Base-by-base conservation (phyloP, 2,329 filamentous ascomycete genomes). In the Xylogone sp. region DNA sequence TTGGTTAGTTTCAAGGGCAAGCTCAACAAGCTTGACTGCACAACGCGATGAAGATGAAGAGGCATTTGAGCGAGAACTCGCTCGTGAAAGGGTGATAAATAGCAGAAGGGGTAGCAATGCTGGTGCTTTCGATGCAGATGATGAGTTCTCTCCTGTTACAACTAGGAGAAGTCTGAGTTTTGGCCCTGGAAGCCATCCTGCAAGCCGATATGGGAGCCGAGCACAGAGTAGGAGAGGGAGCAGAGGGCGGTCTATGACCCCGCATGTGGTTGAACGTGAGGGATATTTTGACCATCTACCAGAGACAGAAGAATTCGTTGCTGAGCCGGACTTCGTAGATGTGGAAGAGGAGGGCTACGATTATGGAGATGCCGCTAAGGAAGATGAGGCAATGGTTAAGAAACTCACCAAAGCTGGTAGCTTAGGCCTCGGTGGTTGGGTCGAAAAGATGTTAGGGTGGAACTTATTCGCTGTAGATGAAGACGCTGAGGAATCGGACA, bases 1-100 rank as follows among this genome's bases (percentile, higher is more conserved):
- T 13, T 88, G 85, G 85, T 76, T 88, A 19, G 72, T 81, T n/a
- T 81, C 82, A 21, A 75, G 82, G 45, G 81, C 79, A 50, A 85
- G 82, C 63, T 85, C 83, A 1, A 87, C 82, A 8, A 84, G 78
- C 61, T 72, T 87, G 18, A 69, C 75, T 1, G 79, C 74, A 21
- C 67, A 76, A 62, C 71, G 69, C 7, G 75, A 80, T 29, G 71
- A 71, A 3, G 79, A 81, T 3, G 78, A 82, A 39, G 76, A 78
- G 53, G 75, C 71, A 10, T 73, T 78, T 53, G 76, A 82, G 59
- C 68, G 71, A 44, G 75, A 81, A 62, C 66, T 79, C 20, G 75
- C 72, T 12, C 71, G 74, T 39, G 77, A 82, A 62, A 72, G 72
- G 43, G 73, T 78, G 56, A 64, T 74, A 1, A 65, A 69, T 18